A percentile compares a stretch with the other conserved stretches of the same genome.
Evolutionary conservation across 2,329 filamentous ascomycete genomes (phyloP).

Genomic region (Colletotrichum horii): DNA sequence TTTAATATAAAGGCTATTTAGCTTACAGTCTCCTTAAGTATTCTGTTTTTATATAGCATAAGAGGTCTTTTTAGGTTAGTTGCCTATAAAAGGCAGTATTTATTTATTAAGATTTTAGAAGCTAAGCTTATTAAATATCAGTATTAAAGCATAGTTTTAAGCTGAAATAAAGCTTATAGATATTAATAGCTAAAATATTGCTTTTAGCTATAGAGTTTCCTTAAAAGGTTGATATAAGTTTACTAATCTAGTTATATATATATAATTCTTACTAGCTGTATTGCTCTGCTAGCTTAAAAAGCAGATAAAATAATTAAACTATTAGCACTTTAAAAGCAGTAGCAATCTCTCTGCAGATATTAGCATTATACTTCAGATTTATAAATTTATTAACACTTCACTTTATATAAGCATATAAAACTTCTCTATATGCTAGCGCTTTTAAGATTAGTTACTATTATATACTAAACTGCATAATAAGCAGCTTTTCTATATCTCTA

Average conservation of each 20-base stretch:
- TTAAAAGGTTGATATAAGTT: neutral
- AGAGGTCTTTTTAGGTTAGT: neutral
- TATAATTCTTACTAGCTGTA: neutral
- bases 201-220: neutral
- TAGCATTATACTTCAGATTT: neutral
- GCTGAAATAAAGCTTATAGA: neutral
- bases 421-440: neutral
- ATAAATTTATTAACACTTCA: neutral
- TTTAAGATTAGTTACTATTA: neutral
- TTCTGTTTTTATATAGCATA: neutral
- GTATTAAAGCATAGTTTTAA: neutral
- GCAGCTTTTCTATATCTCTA: neutral
- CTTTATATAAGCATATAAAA: neutral
- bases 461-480: neutral
- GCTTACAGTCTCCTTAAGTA: neutral
- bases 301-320: neutral
- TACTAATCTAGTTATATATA: neutral
- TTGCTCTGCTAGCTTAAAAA: neutral
- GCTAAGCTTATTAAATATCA: neutral
- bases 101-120: neutral
- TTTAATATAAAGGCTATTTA: neutral
- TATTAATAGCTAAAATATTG: neutral
- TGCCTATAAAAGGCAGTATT: neutral
- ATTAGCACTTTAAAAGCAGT: neutral
- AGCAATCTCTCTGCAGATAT: neutral